These are phyloP conservation scores for Fusarium sp. DNA, from an alignment of 2,329 filamentous ascomycete species.

Conservation along the genomic window DNA sequence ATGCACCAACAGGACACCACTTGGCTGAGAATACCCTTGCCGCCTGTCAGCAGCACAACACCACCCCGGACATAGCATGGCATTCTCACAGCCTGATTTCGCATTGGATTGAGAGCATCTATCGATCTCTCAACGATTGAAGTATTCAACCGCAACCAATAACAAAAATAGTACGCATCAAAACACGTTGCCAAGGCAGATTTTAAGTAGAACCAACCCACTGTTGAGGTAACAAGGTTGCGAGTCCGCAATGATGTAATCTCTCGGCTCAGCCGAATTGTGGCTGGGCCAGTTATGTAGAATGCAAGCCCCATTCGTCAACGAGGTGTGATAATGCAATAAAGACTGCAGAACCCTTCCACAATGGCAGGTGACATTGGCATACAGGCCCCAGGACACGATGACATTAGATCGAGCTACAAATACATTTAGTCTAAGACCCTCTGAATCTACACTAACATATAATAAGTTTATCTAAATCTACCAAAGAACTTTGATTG, in stretches of 20 bases:
- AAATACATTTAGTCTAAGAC: too few species aligned
- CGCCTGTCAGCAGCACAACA: background rate
- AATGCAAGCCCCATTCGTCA: background rate
- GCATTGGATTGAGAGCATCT: background rate
- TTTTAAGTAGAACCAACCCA: background rate
- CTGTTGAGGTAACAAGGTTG: too few species aligned
- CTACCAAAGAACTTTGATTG: fast-evolving
- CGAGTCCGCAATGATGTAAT: background rate
- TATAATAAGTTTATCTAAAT: too few species aligned
- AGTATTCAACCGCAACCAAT: background rate
- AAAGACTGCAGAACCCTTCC: background rate
- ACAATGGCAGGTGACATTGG: background rate
- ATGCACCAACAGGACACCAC: background rate
- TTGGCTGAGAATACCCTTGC: background rate
- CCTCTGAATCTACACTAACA: fast-evolving
- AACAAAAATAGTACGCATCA: background rate
- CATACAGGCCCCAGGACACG: too few species aligned
- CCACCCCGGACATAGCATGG: background rate
- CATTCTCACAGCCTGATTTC: background rate
- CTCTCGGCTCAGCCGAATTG: background rate
- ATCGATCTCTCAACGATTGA: too few species aligned
- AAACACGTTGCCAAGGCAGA: background rate
- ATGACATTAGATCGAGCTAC: too few species aligned
- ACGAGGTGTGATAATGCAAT: background rate
- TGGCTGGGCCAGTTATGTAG: background rate